Evolutionary conservation across 352 stramenopile species (phyloP).

Genomic region (Phytophthora cactorum): DNA sequence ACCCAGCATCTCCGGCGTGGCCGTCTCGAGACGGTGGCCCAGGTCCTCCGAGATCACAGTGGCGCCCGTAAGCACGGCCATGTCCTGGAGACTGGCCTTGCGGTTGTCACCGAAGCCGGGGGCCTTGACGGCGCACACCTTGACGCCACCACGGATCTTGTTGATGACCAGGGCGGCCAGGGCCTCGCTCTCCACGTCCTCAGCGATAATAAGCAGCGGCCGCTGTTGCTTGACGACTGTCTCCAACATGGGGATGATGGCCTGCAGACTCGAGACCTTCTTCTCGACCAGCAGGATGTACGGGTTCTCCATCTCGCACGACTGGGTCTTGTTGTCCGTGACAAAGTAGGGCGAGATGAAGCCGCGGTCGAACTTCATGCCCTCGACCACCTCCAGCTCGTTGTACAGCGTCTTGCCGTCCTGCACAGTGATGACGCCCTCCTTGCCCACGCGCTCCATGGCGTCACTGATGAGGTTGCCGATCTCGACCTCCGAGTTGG

Average conservation of each 20-base stretch:
- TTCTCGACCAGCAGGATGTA: conserved; percentile 99
- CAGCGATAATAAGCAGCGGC: conserved; percentile 99
- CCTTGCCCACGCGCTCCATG: conserved; percentile 99
- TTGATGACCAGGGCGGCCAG: conserved; percentile 99
- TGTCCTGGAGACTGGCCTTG: conserved; percentile 99
- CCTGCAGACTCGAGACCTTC: conserved; percentile 98
- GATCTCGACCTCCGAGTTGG: conserved; percentile 99
- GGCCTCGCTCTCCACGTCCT: conserved; percentile 99
- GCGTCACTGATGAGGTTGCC: conserved; percentile 98
- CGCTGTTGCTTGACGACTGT: conserved; percentile 96
- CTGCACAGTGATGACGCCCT: conserved; percentile 98
- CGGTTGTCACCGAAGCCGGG: conserved; percentile 99
- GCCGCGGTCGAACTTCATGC: conserved; percentile 99
- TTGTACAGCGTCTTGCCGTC: conserved; percentile 99
- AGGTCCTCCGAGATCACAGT: conserved; percentile 99
- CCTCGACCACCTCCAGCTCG: conserved; percentile 99
- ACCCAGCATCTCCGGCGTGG: conserved; percentile 95
- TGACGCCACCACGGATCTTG: conserved; percentile 99
- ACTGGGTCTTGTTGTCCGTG: conserved; percentile 99
- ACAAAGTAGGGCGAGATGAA: conserved; percentile 99
- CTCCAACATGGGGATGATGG: conserved; percentile 98
- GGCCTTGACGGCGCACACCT: conserved; percentile 99
- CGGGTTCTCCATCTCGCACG: conserved; percentile 99
- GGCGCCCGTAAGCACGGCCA: conserved; percentile 98
- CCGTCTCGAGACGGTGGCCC: conserved; percentile 98